Base-by-base conservation (phyloP, 192 early-diverging fungal genomes). In the Obelidium mucronatum region DNA sequence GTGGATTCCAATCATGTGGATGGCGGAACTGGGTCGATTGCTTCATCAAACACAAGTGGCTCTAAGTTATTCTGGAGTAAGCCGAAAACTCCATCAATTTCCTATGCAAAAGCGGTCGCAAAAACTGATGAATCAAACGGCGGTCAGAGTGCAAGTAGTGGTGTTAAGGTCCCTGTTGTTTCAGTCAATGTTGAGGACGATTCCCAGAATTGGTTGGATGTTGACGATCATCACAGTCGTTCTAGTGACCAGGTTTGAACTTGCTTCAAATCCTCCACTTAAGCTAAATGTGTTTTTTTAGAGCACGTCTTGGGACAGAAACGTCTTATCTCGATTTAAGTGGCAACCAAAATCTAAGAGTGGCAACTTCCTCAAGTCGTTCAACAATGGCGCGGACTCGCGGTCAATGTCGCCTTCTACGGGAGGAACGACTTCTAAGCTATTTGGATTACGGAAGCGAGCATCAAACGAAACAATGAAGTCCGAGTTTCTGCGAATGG, bases 381-480 rank as follows among this genome's bases (percentile, higher is more conserved):
- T 34, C 13, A 60, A 60, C 13, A 8, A 60, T 1, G 26, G 13
- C 24, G 24, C 33, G 0, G 24, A 60, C n/a, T n/a, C n/a, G n/a
- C n/a, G n/a, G 58, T 34, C 58, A 33, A 13, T 60, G 11, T 8
- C 26, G 8, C 26, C 24, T 24, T 26, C 24, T 0, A 60, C 24
- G 6, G 33, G 8, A 19, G 24, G 58, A 6, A 34, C n/a, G 2
- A 19, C 67, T 19, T 44, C 67, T 40, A 53, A 48, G 30, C 34
- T 69, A 8, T 69, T 69, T 54, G 24, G 3, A 5, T 30, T 69
- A 1, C 40, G 52, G 1, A 69, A 69, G 31, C 67, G 67, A 1
- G 35, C 52, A 6, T 69, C 67, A 17, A 44, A 69, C 34, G 67
- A 69, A 69, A 52, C 67, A 2, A 69, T 69, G 67, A 48, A 54